Evolutionary conservation across 75 land plant species (phyloP).

Genomic region (Selaginella tamariscina): DNA sequence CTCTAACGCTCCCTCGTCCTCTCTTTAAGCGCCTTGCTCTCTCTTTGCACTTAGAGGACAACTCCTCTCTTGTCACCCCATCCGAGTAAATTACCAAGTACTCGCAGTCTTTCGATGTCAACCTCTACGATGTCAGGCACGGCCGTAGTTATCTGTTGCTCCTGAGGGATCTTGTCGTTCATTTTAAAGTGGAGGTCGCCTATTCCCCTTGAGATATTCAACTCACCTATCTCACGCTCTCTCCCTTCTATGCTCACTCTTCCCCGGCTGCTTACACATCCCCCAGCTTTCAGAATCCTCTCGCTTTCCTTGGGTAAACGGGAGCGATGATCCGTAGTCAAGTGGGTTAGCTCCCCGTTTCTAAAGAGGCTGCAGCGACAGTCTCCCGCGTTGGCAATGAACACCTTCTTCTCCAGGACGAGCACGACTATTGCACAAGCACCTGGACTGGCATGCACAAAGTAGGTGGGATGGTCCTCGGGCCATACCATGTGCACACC

Average conservation of each 20-base stretch:
- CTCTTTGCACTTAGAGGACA: not conserved
- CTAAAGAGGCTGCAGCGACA: not conserved
- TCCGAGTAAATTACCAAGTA: not conserved
- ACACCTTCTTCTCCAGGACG: not conserved
- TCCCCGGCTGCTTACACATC: not conserved
- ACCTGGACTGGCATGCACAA: not conserved
- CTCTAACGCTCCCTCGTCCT: not conserved
- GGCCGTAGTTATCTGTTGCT: not conserved
- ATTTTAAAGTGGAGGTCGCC: not conserved
- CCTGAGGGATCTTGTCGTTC: not conserved
- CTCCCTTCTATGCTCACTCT: not conserved
- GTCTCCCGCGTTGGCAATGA: not conserved
- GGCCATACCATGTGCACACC: not conserved
- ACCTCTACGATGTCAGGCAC: not conserved
- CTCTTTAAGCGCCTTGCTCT: not conserved
- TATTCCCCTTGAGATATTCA: not conserved
- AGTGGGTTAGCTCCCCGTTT: not conserved
- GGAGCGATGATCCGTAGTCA: not conserved
- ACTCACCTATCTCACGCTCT: not conserved
- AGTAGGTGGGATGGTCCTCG: not conserved
- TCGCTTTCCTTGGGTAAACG: not conserved
- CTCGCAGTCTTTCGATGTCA: slow-evolving; percentile 3
- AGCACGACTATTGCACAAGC: not conserved
- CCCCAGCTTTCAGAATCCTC: not conserved
- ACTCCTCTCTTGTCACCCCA: not conserved